A percentile compares a stretch with the other conserved stretches of the same genome.
Evolutionary conservation across 352 stramenopile species (phyloP).

Genomic region (Globisporangium nunn): DNA sequence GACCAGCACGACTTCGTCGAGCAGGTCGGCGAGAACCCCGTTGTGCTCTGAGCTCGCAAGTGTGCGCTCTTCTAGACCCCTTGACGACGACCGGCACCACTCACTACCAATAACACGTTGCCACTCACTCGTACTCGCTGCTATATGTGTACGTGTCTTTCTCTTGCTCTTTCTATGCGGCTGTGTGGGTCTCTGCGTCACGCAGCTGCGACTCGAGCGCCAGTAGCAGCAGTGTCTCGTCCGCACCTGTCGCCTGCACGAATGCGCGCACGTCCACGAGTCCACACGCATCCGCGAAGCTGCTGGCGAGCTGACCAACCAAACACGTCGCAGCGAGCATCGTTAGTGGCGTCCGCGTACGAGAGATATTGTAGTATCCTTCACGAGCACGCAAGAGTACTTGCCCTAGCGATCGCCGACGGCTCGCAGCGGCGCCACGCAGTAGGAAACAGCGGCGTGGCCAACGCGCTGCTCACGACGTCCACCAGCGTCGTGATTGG

Average conservation of each 20-base stretch:
- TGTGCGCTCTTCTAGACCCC: no score
- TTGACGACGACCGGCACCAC: no score
- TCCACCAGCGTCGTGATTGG: slow-evolving; percentile 16
- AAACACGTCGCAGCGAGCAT: neutral
- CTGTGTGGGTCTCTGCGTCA: no score
- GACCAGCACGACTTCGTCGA: slow-evolving; percentile 88
- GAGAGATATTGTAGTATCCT: neutral
- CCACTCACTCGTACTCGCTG: neutral
- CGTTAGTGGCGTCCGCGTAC: neutral
- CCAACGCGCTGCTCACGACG: slow-evolving; percentile 23
- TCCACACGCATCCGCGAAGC: slow-evolving; percentile 18
- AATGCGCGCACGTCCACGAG: slow-evolving; percentile 35
- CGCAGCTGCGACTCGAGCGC: neutral
- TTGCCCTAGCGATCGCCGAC: slow-evolving; percentile 41
- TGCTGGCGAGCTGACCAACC: slow-evolving; percentile 22
- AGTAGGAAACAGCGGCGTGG: slow-evolving; percentile 25
- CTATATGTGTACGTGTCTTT: no score
- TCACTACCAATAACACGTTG: neutral
- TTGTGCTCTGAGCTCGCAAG: slow-evolving; percentile 50
- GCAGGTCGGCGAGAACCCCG: slow-evolving; percentile 84
- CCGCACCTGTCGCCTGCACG: slow-evolving; percentile 21
- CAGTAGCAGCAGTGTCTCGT: slow-evolving; percentile 18
- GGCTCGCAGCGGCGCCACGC: slow-evolving; percentile 32
- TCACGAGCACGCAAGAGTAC: neutral
- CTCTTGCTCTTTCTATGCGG: no score